Conservation (phyloP, 2,329 filamentous ascomycete species). For the Blastomyces parvus region DNA sequence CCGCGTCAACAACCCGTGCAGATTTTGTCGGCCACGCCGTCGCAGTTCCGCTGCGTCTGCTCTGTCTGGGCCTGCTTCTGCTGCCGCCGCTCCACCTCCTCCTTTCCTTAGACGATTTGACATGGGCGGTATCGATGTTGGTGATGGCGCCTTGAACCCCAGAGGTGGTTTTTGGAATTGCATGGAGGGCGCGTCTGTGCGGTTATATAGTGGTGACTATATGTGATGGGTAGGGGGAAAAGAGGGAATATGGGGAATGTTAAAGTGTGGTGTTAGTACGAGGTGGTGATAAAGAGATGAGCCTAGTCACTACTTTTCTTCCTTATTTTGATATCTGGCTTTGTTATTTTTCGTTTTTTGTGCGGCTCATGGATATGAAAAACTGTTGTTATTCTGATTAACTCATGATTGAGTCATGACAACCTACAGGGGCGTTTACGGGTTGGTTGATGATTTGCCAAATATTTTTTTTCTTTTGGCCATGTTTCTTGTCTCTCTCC, state of each 20-base stretch:
- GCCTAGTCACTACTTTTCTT: not conserved
- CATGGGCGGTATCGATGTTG: not conserved
- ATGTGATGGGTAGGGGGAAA: not conserved
- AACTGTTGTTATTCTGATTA: not conserved
- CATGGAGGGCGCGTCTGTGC: not conserved
- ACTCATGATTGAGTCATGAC: not conserved
- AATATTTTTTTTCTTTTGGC: not conserved
- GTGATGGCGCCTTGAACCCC: not conserved
- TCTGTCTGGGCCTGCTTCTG: not conserved
- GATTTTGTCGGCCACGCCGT: slow-evolving; percentile 13
- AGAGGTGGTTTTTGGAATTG: not conserved
- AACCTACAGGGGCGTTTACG: not conserved
- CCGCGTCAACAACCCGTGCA: slow-evolving; percentile 12
- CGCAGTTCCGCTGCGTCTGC: not conserved
- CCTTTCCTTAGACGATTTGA: not conserved
- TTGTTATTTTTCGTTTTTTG: not conserved
- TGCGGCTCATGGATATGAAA: too few relatives aligned
- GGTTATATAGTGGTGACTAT: not conserved
- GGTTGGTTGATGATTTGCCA: not conserved
- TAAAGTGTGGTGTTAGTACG: not conserved
- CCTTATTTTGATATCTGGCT: not conserved
- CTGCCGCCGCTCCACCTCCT: not conserved
- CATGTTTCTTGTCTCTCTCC: not conserved
- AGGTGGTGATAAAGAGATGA: not conserved
- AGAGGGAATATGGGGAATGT: not conserved